These are phyloP conservation scores for Scleromitrula shiraiana DNA, from an alignment of 2,329 filamentous ascomycete genomes.

Conservation along the genomic window DNA sequence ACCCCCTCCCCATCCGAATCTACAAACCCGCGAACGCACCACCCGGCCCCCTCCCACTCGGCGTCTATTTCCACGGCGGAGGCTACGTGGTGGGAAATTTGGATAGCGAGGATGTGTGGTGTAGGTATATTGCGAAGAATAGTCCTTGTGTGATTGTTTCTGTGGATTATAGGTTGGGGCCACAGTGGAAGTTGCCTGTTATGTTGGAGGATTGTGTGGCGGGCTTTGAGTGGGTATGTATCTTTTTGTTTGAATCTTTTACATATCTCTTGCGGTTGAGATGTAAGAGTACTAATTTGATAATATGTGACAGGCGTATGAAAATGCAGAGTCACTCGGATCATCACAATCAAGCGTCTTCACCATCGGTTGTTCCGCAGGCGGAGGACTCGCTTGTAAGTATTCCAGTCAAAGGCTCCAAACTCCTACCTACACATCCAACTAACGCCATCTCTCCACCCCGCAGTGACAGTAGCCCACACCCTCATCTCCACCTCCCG, in stretches of 20 bases:
- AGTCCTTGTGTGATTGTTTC: conserved; percentile 45
- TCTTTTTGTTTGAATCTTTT: too few species aligned
- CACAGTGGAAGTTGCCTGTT: not conserved
- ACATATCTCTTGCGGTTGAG: too few species aligned
- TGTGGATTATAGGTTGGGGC: conserved; percentile 43
- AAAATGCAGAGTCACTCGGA: conserved; percentile 12
- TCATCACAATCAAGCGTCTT: conserved; percentile 14
- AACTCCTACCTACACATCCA: too few species aligned
- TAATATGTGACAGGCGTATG: conserved; percentile 19
- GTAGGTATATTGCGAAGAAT: conserved; percentile 44
- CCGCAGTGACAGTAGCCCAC: conserved; percentile 18
- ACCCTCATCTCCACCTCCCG: conserved; percentile 16
- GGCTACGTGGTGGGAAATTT: conserved; percentile 56
- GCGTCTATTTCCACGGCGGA: conserved; percentile 50
- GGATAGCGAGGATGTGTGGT: conserved; percentile 51
- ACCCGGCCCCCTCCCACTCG: conserved; percentile 32
- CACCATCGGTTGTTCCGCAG: conserved; percentile 21
- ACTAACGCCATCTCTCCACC: too few species aligned
- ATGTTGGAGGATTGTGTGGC: conserved; percentile 2
- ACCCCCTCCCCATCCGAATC: conserved; percentile 22
- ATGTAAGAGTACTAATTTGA: too few species aligned
- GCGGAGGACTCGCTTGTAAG: conserved; percentile 20
- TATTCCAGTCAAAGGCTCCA: too few species aligned
- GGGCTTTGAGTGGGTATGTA: conserved; percentile 1
- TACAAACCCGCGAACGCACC: conserved; percentile 16